Conservation (phyloP, 2,329 filamentous ascomycete species). For the Botrytis fragariae region DNA sequence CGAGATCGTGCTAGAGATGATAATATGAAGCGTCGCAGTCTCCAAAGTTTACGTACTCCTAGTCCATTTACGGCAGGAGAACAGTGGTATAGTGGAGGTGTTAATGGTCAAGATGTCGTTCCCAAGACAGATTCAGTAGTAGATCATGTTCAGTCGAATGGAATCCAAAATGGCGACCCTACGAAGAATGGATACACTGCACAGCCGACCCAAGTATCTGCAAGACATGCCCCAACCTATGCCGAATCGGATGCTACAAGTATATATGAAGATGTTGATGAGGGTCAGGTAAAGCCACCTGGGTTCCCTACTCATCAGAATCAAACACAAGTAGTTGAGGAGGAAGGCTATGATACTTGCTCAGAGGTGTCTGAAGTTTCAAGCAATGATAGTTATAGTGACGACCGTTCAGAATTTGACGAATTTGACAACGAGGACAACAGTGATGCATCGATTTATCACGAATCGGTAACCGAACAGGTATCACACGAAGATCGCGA, state of each 20-base stretch:
- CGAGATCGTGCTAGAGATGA: slow-evolving; percentile 64
- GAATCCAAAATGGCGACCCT: slow-evolving; percentile 11
- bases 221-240: slow-evolving; percentile 24
- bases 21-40: slow-evolving; percentile 58
- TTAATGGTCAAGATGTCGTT: slow-evolving; percentile 29
- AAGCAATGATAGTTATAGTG: slow-evolving; percentile 40
- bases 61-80: slow-evolving; percentile 44
- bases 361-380: slow-evolving; percentile 11
- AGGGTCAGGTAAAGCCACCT: slow-evolving; percentile 19
- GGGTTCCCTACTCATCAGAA: background rate
- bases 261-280: slow-evolving; percentile 36
- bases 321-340: slow-evolving; percentile 26
- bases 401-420: slow-evolving; percentile 37
- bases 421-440: slow-evolving; percentile 53
- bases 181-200: slow-evolving; percentile 5
- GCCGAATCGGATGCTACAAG: slow-evolving; percentile 32
- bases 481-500: slow-evolving; percentile 87
- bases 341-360: slow-evolving; percentile 28
- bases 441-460: slow-evolving; percentile 61
- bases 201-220: background rate
- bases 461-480: slow-evolving; percentile 57
- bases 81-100: slow-evolving; percentile 37
- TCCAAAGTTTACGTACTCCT: slow-evolving; percentile 59
- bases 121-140: slow-evolving; percentile 34
- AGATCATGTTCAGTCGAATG: slow-evolving; percentile 30